Evolutionary conservation across 768 basidiomycete genomes (phyloP), one percentile per base, ranked within the genome.

Genomic region (Boletus tylopilopsis): DNA sequence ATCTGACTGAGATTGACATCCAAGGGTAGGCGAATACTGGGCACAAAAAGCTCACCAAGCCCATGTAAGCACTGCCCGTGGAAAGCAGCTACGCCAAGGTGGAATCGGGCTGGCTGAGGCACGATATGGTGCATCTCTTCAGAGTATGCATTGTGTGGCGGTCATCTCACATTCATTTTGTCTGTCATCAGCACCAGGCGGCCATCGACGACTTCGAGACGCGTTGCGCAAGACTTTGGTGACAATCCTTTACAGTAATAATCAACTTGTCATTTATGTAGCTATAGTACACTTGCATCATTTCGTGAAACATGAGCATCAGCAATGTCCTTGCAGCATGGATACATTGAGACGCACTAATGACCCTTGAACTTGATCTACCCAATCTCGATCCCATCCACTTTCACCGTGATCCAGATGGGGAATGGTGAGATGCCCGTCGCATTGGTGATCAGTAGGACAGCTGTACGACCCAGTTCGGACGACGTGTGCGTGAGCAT

Each of bases 401-500:
- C 73, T 50, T 75, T 82, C 42, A 90, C 87, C 5, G 68, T 61
- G 32, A 92, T 80, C 52, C 80, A 79, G 30, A 89, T 76, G 2
- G 90, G 90, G 59, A 92, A 92, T 0, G 90, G 90, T 0, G 89
- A 90, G 36, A 91, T 87, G 6, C 82, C 82, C 24, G 74, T 68
- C 4, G 82, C 81, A 49, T 87, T 82, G n/a, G 85, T 88, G 48
- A 92, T 92, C 5, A 82, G 77, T 4, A 90, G 90, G 8, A 92
- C 90, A 0, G 78, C 84, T 0, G 77, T 73, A 4, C 90, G 79
- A 4, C 90, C 90, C 11, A 73, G 71, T 60, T 89, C 89, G 2
- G 89, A 90, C 1, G 89, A 85, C 0, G 89, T 88, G 58, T 92
- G 81, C 2, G 73, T 79, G 18, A 90, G 75, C 77, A 92, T 89